phyloP scores from a whole-genome alignment of 805 yeast genomes.

The Saccharomycopsis sp. region DNA sequence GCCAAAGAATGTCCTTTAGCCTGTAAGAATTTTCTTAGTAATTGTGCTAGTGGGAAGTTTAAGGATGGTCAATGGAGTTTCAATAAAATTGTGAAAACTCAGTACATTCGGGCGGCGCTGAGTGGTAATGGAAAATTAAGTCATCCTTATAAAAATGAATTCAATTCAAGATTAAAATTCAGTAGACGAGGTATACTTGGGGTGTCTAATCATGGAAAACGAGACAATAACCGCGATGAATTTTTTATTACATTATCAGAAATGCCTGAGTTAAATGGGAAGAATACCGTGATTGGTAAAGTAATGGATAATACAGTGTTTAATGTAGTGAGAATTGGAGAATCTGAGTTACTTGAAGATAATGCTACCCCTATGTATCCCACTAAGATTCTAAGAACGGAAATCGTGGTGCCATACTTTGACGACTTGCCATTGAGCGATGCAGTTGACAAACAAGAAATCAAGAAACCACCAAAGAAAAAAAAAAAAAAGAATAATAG shows the following conservation, averaged over 20 bases:
- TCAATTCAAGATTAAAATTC: slow-evolving; percentile 44
- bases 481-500: slow-evolving; percentile 21
- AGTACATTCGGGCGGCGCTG: not conserved
- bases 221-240: slow-evolving; percentile 31
- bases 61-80: slow-evolving; percentile 34
- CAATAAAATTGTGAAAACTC: slow-evolving; percentile 29
- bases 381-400: slow-evolving; percentile 33
- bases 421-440: slow-evolving; percentile 30
- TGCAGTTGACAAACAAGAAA: slow-evolving; percentile 4
- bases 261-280: slow-evolving; percentile 37
- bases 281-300: slow-evolving; percentile 48
- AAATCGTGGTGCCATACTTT: slow-evolving; percentile 44
- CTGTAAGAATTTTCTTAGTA: slow-evolving; percentile 40
- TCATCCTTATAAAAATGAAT: slow-evolving; percentile 40
- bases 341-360: slow-evolving; percentile 37
- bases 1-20: slow-evolving; percentile 58
- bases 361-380: slow-evolving; percentile 47
- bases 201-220: slow-evolving; percentile 31
- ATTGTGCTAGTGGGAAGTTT: slow-evolving; percentile 39
- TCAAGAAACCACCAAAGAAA: slow-evolving; percentile 19
- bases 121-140: slow-evolving; percentile 21
- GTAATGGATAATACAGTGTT: slow-evolving; percentile 50
- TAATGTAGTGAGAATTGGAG: slow-evolving; percentile 42
- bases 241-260: slow-evolving; percentile 46
- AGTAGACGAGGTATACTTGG: slow-evolving; percentile 50